Percentiles rank a stretch among this genome's conserved stretches.
phyloP scores from a whole-genome alignment of 768 basidiomycete genomes.

The Rhizopogon roseolus region DNA sequence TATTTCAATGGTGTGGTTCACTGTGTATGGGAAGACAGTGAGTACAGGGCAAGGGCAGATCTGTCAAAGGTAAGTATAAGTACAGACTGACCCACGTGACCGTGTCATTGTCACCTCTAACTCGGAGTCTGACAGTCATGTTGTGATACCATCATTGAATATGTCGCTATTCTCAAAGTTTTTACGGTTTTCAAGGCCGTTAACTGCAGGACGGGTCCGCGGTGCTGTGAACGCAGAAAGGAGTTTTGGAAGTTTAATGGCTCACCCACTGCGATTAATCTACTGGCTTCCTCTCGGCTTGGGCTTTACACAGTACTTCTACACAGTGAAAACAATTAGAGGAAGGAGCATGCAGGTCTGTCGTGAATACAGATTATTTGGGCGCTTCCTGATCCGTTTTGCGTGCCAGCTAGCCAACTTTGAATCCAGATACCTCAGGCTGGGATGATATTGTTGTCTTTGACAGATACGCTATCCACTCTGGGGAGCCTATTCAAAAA shows the following conservation, averaged over 20 bases:
- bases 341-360: constrained; percentile 76
- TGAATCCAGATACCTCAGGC: constrained; percentile 65
- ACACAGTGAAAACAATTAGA: constrained; percentile 46
- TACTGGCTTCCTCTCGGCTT: constrained; percentile 58
- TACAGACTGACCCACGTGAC: no score
- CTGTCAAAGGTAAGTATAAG: no score
- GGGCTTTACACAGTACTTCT: constrained; percentile 45
- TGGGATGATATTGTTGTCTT: constrained; percentile 64
- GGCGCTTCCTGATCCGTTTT: background rate
- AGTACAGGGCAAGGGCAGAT: no score
- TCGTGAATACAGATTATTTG: background rate
- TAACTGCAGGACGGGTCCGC: background rate
- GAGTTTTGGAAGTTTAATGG: background rate
- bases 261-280: background rate
- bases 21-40: no score
- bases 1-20: no score
- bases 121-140: no score
- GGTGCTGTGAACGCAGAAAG: background rate
- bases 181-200: background rate
- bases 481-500: constrained; percentile 33
- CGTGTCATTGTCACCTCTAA: no score
- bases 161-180: background rate
- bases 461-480: constrained; percentile 41
- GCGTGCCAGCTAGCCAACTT: constrained; percentile 54
- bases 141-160: no score